These are phyloP conservation scores for Crassisporium funariophilum DNA, from an alignment of 768 basidiomycete species.

Conservation along the genomic window DNA sequence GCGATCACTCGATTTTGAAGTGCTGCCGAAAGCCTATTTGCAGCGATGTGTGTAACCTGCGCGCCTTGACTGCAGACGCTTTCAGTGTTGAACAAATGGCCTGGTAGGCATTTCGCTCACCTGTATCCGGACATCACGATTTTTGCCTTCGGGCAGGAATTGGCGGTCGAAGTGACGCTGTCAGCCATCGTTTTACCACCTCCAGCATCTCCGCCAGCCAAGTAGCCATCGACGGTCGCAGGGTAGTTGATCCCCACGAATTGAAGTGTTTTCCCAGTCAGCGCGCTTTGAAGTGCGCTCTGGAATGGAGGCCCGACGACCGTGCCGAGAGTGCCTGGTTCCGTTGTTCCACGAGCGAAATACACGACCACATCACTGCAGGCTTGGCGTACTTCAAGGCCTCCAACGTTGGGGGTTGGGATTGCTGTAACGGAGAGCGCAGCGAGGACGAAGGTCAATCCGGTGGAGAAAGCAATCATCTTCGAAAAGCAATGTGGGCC, in stretches of 20 bases:
- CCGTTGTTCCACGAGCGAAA: slow-evolving; percentile 18
- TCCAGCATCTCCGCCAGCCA: not conserved
- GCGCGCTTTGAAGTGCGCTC: slow-evolving; percentile 2
- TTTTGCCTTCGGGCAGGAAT: slow-evolving; percentile 28
- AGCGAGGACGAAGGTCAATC: too few species aligned
- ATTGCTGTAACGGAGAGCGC: too few species aligned
- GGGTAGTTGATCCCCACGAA: slow-evolving; percentile 15
- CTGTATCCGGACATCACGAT: slow-evolving; percentile 36
- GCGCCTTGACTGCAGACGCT: slow-evolving; percentile 32
- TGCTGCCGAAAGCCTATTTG: slow-evolving; percentile 31
- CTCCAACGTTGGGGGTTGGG: too few species aligned
- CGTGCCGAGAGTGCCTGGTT: slow-evolving; percentile 11
- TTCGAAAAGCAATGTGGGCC: too few species aligned
- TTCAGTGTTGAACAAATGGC: too few species aligned
- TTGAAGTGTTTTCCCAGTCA: slow-evolving; percentile 2
- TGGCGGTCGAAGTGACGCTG: slow-evolving; percentile 25
- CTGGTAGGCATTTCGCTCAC: too few species aligned
- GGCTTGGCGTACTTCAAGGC: too few species aligned
- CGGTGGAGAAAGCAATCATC: too few species aligned
- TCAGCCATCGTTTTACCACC: slow-evolving; percentile 35
- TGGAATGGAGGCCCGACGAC: slow-evolving; percentile 16
- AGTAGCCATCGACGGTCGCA: slow-evolving; percentile 6
- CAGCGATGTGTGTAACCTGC: slow-evolving; percentile 41
- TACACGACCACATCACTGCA: slow-evolving; percentile 7
- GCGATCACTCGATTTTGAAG: slow-evolving; percentile 29